Base-by-base conservation (phyloP, 176 grass and related monocot genomes). In the Triticum turgidum region DNA sequence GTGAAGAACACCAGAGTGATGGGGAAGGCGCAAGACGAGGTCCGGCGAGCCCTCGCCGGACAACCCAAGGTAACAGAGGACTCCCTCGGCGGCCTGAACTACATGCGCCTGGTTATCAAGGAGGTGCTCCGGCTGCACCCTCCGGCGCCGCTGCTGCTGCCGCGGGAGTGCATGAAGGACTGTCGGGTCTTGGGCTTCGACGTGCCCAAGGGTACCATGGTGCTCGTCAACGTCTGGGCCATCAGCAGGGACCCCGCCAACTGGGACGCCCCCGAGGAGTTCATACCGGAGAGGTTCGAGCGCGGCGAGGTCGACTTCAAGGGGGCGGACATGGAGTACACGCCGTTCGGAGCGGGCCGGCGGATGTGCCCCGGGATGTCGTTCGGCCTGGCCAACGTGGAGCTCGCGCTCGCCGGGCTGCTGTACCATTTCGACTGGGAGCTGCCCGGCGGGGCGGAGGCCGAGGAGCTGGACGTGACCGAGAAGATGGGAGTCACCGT, bases 161-260 rank as follows among this genome's bases (percentile, higher is more conserved):
- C 89, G 5, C 54, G 89, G 0, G 84, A 83, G 3, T 82, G 79
- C 35, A 39, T 21, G 0, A 0, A 64, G 3, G n/a, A 11, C 2
- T 90, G 84, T 24, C 79, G 54, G 11, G 72, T 90, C 0, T 11
- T 71, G 5, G 89, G 84, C 1, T 90, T 51, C 4, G 74, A 78
- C 44, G 42, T 90, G 25, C 84, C 80, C 5, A 25, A 15, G 7
- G 84, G 89, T 0, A 65, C 84, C 0, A 65, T 77, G 3, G 80
- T 90, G 49, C 15, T 90, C 1, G 72, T 90, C 6, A 90, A 90
- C 5, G 61, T 22, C 0, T 90, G 88, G 83, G 88, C 88, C 1
- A 81, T 86, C 1, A 64, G 47, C 7, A 59, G 83, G 20, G 83
- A 89, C 65, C 52, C 79, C 0, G 11, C 11, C 11, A 1, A 54